These are phyloP conservation scores for Hirschfeldia incana DNA, from an alignment of 345 rosid species.

Conservation along the genomic window DNA sequence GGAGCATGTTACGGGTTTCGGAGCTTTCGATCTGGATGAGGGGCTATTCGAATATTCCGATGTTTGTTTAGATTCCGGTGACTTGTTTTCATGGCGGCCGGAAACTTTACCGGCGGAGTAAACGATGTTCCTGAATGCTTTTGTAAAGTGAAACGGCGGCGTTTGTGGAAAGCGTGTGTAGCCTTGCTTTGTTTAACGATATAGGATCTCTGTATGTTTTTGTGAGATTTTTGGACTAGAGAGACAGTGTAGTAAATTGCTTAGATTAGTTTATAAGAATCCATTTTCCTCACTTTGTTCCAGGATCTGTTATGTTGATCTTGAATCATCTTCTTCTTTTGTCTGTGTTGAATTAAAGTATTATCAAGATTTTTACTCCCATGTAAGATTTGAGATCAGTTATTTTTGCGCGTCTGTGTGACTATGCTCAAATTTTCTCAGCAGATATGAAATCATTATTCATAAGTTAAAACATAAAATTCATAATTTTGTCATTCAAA, in stretches of 20 bases:
- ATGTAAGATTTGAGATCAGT: background rate
- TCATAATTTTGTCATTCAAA: background rate
- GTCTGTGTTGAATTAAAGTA: background rate
- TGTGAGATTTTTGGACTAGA: background rate
- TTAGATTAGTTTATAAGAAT: constrained; percentile 1
- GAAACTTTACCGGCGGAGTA: constrained; percentile 58
- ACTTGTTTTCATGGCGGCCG: constrained; percentile 49
- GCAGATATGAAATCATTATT: background rate
- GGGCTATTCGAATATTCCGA: constrained; percentile 56
- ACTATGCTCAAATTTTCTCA: background rate
- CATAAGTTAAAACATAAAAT: background rate
- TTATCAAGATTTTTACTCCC: background rate
- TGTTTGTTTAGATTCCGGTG: constrained; percentile 43
- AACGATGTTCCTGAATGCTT: background rate
- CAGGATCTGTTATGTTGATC: constrained; percentile 3
- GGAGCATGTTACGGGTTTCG: constrained; percentile 45
- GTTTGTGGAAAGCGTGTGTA: constrained; percentile 14
- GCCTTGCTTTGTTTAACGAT: background rate
- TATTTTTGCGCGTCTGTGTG: background rate
- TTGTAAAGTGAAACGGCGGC: constrained; percentile 13
- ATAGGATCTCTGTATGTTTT: background rate
- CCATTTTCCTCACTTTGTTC: background rate
- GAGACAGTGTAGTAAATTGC: background rate
- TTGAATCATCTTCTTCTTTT: background rate
- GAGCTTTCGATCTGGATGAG: constrained; percentile 51